Percentiles rank a stretch among this genome's conserved stretches.
phyloP scores from a whole-genome alignment of 352 stramenopile species.

The Aphanomyces cochlioides region DNA sequence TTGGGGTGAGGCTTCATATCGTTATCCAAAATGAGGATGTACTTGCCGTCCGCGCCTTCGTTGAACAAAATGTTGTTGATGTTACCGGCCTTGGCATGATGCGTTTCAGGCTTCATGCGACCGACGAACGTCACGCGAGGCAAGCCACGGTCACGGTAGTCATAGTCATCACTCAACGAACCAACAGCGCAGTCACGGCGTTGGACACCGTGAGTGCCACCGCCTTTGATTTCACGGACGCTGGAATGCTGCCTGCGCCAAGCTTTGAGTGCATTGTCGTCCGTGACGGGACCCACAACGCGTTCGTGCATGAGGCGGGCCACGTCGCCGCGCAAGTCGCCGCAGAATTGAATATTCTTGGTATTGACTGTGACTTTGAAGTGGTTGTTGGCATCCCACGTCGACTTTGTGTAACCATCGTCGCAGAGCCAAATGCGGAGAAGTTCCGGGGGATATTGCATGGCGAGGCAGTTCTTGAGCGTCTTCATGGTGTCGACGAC shows the following conservation, averaged over 20 bases:
- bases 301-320: conserved; percentile 85
- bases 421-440: conserved; percentile 85
- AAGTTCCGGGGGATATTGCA: conserved; percentile 85
- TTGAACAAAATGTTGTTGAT: conserved; percentile 90
- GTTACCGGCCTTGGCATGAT: conserved; percentile 90
- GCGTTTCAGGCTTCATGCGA: conserved; percentile 83
- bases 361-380: conserved; percentile 89
- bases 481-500: conserved; percentile 78
- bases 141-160: conserved; percentile 86
- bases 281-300: conserved; percentile 66
- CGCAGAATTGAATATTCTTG: conserved; percentile 82
- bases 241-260: conserved; percentile 85
- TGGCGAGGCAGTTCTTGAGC: conserved; percentile 79
- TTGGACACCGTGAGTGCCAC: conserved; percentile 72
- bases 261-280: conserved; percentile 72
- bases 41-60: conserved; percentile 84
- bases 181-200: conserved; percentile 82
- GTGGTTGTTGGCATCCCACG: conserved; percentile 87
- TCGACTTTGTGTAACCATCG: conserved; percentile 87
- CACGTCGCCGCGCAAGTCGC: conserved; percentile 77
- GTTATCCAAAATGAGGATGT: conserved; percentile 89
- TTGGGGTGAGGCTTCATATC: conserved; percentile 90
- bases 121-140: conserved; percentile 82
- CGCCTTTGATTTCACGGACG: conserved; percentile 77
- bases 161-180: conserved; percentile 85